Evolutionary conservation across 768 basidiomycete genomes (phyloP).

Genomic region (Sutorius australiensis): DNA sequence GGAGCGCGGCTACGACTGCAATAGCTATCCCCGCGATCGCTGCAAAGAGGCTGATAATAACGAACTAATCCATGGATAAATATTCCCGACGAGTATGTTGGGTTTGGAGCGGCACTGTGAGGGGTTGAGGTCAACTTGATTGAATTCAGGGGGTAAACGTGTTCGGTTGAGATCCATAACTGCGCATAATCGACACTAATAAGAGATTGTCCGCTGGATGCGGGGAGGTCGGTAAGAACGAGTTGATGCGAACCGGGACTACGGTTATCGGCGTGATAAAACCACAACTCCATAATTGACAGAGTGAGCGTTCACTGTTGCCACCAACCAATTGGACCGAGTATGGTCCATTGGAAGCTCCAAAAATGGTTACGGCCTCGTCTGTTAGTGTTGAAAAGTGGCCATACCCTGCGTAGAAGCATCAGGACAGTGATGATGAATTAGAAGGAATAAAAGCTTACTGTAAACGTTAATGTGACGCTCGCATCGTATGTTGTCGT

Average conservation of each 20-base stretch:
- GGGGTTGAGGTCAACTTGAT: conserved; percentile 4
- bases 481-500: conserved; percentile 35
- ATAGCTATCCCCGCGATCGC: conserved; percentile 23
- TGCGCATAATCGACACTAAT: conserved; percentile 35
- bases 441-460: conserved; percentile 16
- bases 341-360: conserved; percentile 37
- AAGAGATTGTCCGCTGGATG: conserved; percentile 16
- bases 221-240: conserved; percentile 33
- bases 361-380: conserved; percentile 43
- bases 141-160: background rate
- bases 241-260: conserved; percentile 38
- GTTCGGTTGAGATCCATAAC: conserved; percentile 21
- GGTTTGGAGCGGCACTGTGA: too few relatives aligned
- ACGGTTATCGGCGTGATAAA: conserved; percentile 35
- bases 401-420: conserved; percentile 20
- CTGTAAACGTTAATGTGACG: conserved; percentile 39
- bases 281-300: conserved; percentile 29
- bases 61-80: background rate
- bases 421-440: conserved; percentile 4
- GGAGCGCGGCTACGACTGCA: conserved; percentile 10
- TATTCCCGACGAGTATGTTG: too few relatives aligned
- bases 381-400: conserved; percentile 23
- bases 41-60: conserved; percentile 18
- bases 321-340: conserved; percentile 36
- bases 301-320: conserved; percentile 7